Evolutionary conservation across 441 rosid genomes (phyloP).

Genomic region (Aleurites moluccanus): DNA sequence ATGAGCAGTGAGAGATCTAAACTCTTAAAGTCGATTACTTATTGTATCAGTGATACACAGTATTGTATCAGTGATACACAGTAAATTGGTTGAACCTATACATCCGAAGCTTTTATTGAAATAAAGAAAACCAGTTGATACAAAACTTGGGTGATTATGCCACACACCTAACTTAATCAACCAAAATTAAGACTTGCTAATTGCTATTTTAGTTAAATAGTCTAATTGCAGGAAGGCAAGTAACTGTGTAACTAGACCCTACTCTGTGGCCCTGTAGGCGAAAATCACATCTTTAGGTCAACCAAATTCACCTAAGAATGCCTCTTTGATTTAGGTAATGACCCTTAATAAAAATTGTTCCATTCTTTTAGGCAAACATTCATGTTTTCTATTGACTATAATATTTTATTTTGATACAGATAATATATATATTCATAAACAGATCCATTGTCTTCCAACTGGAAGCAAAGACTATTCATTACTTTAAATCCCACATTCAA

Average conservation of each 20-base stretch:
- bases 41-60: background rate
- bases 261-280: no score
- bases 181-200: background rate
- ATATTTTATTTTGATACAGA: background rate
- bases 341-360: no score
- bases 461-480: constrained; percentile 5
- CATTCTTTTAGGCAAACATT: background rate
- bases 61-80: no score
- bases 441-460: background rate
- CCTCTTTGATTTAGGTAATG: no score
- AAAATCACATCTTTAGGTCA: background rate
- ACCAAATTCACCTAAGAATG: background rate
- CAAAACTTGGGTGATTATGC: background rate
- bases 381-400: background rate
- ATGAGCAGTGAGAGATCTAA: no score
- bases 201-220: background rate
- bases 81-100: background rate
- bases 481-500: constrained; percentile 3
- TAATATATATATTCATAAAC: background rate
- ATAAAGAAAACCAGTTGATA: background rate
- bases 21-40: background rate
- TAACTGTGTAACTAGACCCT: background rate
- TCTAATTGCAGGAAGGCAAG: background rate
- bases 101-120: no score
- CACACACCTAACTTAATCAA: background rate